Evolutionary conservation across 2,329 filamentous ascomycete genomes (phyloP).

Genomic region (Penicillium nordicum): DNA sequence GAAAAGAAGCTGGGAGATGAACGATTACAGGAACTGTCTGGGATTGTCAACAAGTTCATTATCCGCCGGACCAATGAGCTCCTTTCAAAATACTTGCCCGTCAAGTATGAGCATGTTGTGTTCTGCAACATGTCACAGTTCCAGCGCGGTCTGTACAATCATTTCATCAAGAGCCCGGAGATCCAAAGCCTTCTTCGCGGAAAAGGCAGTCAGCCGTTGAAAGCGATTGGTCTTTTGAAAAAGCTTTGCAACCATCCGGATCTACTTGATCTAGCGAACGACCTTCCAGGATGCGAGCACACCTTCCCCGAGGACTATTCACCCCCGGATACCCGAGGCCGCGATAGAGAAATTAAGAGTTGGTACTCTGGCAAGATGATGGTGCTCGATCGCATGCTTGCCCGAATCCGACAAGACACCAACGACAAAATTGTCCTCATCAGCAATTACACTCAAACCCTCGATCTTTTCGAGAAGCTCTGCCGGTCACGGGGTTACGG

Average conservation of each 20-base stretch:
- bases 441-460: constrained; percentile 94
- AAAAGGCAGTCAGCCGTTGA: constrained; percentile 92
- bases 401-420: constrained; percentile 89
- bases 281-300: constrained; percentile 81
- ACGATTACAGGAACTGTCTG: constrained; percentile 73
- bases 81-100: constrained; percentile 90
- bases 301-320: constrained; percentile 83
- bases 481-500: constrained; percentile 84
- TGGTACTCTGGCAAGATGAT: constrained; percentile 99
- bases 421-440: constrained; percentile 99
- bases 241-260: constrained; percentile 99
- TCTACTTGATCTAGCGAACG: constrained; percentile 74
- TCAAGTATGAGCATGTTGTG: constrained; percentile 99
- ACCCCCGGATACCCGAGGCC: constrained; percentile 78
- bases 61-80: constrained; percentile 98
- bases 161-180: constrained; percentile 93
- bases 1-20: constrained; percentile 81
- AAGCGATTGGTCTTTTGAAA: constrained; percentile 94
- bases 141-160: constrained; percentile 89
- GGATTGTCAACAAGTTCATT: constrained; percentile 94
- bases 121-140: constrained; percentile 95
- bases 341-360: constrained; percentile 86
- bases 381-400: constrained; percentile 96
- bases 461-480: constrained; percentile 89
- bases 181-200: constrained; percentile 88